phyloP scores from a whole-genome alignment of 1,284 basidiomycete species.

The Jaminaea rosea region DNA sequence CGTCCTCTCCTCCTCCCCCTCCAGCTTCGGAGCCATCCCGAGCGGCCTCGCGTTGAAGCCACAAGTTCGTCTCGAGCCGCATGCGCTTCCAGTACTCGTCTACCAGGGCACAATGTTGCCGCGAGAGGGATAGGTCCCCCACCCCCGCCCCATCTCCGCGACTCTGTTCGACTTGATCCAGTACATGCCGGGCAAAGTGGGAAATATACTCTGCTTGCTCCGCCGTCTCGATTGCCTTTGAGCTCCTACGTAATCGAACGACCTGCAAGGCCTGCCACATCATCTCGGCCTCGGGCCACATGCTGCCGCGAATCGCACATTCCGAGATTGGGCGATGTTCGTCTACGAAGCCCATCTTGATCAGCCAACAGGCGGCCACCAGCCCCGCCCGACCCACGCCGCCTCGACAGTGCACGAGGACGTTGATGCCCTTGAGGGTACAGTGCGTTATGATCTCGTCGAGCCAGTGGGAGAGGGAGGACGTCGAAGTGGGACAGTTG shows the following conservation, averaged over 20 bases:
- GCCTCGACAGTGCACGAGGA: conserved; percentile 86
- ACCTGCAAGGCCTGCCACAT: neutral
- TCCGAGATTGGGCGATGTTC: neutral
- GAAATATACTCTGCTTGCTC: conserved; percentile 41
- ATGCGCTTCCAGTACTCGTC: neutral
- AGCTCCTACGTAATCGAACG: conserved; percentile 19
- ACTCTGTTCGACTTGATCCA: neutral
- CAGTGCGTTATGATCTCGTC: conserved; percentile 62
- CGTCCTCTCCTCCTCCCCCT: neutral
- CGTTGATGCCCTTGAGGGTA: conserved; percentile 63
- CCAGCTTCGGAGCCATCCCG: neutral
- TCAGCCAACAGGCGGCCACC: conserved; percentile 82
- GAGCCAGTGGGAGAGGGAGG: conserved; percentile 26
- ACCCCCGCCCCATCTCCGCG: no score
- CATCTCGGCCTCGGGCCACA: neutral
- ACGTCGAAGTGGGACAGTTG: conserved; percentile 60
- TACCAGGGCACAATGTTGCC: neutral
- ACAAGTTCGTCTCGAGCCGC: neutral
- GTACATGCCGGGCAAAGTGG: conserved; percentile 14
- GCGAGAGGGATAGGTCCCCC: neutral
- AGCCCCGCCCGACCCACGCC: conserved; percentile 90
- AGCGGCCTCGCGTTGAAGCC: neutral
- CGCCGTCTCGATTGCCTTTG: conserved; percentile 45
- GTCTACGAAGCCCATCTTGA: conserved; percentile 70
- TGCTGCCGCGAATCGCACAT: neutral